Evolutionary conservation across 345 rosid genomes (phyloP).

Genomic region (Eucalyptus caleyi): DNA sequence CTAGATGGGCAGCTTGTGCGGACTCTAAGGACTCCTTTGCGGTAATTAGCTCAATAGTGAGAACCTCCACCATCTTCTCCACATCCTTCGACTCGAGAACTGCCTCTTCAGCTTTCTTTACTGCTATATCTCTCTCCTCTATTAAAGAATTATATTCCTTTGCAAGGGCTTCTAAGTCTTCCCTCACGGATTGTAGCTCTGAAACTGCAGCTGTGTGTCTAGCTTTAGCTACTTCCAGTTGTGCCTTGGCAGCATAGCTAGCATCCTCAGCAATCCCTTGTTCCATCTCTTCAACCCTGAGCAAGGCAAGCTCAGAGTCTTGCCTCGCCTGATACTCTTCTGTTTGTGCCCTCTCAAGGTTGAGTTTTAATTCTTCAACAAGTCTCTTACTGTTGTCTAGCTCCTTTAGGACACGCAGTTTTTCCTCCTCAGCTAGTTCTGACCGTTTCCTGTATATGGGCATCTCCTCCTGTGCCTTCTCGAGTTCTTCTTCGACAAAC

Average conservation of each 20-base stretch:
- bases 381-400: slow-evolving; percentile 73
- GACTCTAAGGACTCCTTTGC: slow-evolving; percentile 72
- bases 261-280: slow-evolving; percentile 86
- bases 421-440: slow-evolving; percentile 55
- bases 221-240: slow-evolving; percentile 86
- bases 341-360: slow-evolving; percentile 79
- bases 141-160: slow-evolving; percentile 47
- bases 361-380: slow-evolving; percentile 74
- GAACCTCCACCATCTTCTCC: slow-evolving; percentile 84
- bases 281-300: slow-evolving; percentile 88
- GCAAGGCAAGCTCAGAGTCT: slow-evolving; percentile 80
- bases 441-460: slow-evolving; percentile 49
- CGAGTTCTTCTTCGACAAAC: slow-evolving; percentile 66
- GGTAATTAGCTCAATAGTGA: slow-evolving; percentile 77
- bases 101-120: slow-evolving; percentile 64
- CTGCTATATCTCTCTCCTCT: slow-evolving; percentile 44
- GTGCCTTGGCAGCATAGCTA: slow-evolving; percentile 91
- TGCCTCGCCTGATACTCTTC: slow-evolving; percentile 93
- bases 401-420: slow-evolving; percentile 47
- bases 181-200: slow-evolving; percentile 61
- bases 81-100: slow-evolving; percentile 62
- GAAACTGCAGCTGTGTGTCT: slow-evolving; percentile 65
- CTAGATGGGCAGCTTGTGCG: slow-evolving; percentile 87
- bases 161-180: slow-evolving; percentile 43
- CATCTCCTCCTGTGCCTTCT: slow-evolving; percentile 51